Evolutionary conservation across 2,329 filamentous ascomycete species (phyloP), one percentile per base, ranked within the genome.

Genomic region (Fusarium sambucinum): DNA sequence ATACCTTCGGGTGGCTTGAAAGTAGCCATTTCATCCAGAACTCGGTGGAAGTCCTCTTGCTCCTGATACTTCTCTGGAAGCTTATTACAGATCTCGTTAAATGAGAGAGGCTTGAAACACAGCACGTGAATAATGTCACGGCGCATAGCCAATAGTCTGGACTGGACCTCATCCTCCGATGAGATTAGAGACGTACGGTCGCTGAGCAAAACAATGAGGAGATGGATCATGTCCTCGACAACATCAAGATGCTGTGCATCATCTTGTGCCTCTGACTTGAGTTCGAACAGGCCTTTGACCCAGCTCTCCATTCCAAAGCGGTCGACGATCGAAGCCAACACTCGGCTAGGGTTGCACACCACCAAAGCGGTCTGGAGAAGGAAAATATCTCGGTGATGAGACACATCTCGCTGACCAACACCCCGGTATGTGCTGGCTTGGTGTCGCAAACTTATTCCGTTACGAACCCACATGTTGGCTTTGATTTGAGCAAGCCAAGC

Each of bases 401-500:
- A 94, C 21, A 97, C 92, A 78, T 99, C 96, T 69, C 96, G 87
- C 74, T 96, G 93, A 13, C 89, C 89, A 16, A 97, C 93, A 40
- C 93, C 94, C 17, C 94, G 90, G 77, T 99, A 99, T 19, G 94
- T 96, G 53, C 92, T 92, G 77, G 96, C 96, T 79, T 99, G 96
- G 77, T 99, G 96, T 38, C 95, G 89, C 52, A 99, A 86, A 73
- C 95, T 98, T 75, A 99, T 93, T 3, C 96, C 96, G 76, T 99
- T 99, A 57, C 96, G 90, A 67, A 99, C 95, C 96, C 96, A 99
- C 90, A 98, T 97, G 52, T 94, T 93, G 19, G 95, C 94, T 78
- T 97, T 97, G 89, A 99, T 98, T 81, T 99, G 96, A 8, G 96
- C 92, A 32, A 99, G 84, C 96, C 96, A 99, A 21, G 93, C 94